phyloP scores from a whole-genome alignment of 257 asterid genomes.

The Lavandula angustifolia region DNA sequence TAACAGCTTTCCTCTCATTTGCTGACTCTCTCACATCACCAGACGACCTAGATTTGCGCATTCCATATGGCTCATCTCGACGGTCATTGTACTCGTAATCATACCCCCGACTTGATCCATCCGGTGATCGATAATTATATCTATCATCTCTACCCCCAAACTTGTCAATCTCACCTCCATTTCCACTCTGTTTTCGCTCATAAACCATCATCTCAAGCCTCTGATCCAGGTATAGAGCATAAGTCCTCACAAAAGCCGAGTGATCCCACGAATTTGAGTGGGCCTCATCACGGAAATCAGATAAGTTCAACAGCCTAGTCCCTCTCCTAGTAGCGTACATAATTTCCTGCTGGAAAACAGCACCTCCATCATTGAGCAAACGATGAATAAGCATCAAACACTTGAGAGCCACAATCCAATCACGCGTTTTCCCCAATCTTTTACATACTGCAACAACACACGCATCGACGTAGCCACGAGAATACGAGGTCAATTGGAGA shows the following conservation, averaged over 20 bases:
- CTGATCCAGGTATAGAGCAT: conserved; percentile 70
- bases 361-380: conserved; percentile 63
- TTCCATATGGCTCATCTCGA: conserved; percentile 56
- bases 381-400: conserved; percentile 72
- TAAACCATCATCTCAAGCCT: conserved; percentile 60
- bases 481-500: conserved; percentile 59
- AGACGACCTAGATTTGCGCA: conserved; percentile 66
- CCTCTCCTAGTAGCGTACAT: conserved; percentile 76
- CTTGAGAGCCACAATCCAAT: conserved; percentile 81
- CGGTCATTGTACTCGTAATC: conserved; percentile 51
- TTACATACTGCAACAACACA: conserved; percentile 59
- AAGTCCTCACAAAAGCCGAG: conserved; percentile 72
- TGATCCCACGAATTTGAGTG: conserved; percentile 80
- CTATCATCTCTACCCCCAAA: conserved; percentile 50
- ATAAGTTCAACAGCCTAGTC: conserved; percentile 59
- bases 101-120: conserved; percentile 48
- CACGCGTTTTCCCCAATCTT: conserved; percentile 72
- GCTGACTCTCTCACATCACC: conserved; percentile 62
- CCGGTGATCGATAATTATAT: conserved; percentile 49
- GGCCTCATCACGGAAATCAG: conserved; percentile 82
- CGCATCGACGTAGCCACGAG: conserved; percentile 65
- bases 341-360: conserved; percentile 63
- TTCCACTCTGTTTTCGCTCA: conserved; percentile 53
- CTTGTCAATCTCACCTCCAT: conserved; percentile 40
- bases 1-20: conserved; percentile 54